Evolutionary conservation across 129 eudicot species (phyloP), one percentile per base, ranked within the genome.

Genomic region (Artemisia argyi): DNA sequence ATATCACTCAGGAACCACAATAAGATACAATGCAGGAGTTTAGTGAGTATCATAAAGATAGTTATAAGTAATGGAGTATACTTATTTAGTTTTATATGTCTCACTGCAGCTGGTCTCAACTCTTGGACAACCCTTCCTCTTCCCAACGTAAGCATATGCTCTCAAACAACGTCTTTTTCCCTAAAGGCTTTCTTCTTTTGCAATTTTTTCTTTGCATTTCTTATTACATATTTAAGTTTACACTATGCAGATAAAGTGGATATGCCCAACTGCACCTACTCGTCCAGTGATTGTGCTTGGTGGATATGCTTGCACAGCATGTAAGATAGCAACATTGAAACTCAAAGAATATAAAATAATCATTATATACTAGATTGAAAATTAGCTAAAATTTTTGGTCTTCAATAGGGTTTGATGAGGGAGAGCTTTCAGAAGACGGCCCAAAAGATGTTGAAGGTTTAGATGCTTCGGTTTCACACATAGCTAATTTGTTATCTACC

Each of bases 251-350:
- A 87, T 95, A 60, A 95, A 95, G 68, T 95, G 96, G 96, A 95
- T 95, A 65, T 95, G 99, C 69, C 99, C 99, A 66, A 95, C 99
- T 70, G 99, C 99, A 75, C 99, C 99, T 47, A 95, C 97, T 74
- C 97, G 99, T n/a, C 96, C 97, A 0, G 97, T 95, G 78, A 83
- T 91, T 15, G 69, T 83, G 72, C 91, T 95, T 69, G 99, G 99
- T 68, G 99, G 99, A 79, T 90, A 83, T 67, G 83, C 96, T 61
- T 95, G 97, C 83, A 76, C 96, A 68, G 97, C 99, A 65, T 95
- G 99, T 90, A 82, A 84, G 90, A 76, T 67, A 46, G 52, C 48
- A 44, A 50, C 24, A 79, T 18, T 20, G 17, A 48, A 48, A 50
- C 48, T 1, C n/a, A 14, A 35, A 0, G 8, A 35, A 6, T 35